phyloP scores from a whole-genome alignment of 164 flowering plant genomes.

The Magnolia changhungtana region DNA sequence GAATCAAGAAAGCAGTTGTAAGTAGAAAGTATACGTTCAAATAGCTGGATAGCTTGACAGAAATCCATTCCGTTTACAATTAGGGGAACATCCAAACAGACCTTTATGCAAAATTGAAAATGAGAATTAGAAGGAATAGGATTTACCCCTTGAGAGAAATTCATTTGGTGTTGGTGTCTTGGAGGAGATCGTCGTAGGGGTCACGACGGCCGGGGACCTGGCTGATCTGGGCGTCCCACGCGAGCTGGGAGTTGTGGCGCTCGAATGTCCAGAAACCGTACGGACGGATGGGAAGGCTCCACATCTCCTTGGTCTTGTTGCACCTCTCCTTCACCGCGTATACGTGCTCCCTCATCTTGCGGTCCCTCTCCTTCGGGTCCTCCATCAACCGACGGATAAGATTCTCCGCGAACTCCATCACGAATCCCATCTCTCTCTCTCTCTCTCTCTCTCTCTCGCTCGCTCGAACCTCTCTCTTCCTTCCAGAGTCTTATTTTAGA shows the following conservation, averaged over 20 bases:
- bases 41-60: too few species aligned
- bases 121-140: not conserved
- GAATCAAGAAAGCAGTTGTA: too few species aligned
- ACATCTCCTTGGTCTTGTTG: conserved; percentile 86
- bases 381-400: conserved; percentile 78
- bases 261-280: conserved; percentile 98
- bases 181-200: conserved; percentile 80
- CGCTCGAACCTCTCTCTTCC: not conserved
- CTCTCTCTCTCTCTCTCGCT: not conserved
- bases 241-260: conserved; percentile 79
- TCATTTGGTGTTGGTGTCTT: conserved; percentile 1
- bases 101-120: not conserved
- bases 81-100: too few species aligned
- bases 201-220: conserved; percentile 78
- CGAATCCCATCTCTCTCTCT: conserved; percentile 42
- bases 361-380: conserved; percentile 82
- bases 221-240: conserved; percentile 85
- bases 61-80: too few species aligned
- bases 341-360: conserved; percentile 63
- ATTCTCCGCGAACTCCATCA: conserved; percentile 95
- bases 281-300: conserved; percentile 82
- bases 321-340: conserved; percentile 64
- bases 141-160: not conserved
- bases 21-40: too few species aligned
- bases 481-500: too few species aligned